Conservation (phyloP, 169 alveolate species). For the Toxoplasma gondii region DNA sequence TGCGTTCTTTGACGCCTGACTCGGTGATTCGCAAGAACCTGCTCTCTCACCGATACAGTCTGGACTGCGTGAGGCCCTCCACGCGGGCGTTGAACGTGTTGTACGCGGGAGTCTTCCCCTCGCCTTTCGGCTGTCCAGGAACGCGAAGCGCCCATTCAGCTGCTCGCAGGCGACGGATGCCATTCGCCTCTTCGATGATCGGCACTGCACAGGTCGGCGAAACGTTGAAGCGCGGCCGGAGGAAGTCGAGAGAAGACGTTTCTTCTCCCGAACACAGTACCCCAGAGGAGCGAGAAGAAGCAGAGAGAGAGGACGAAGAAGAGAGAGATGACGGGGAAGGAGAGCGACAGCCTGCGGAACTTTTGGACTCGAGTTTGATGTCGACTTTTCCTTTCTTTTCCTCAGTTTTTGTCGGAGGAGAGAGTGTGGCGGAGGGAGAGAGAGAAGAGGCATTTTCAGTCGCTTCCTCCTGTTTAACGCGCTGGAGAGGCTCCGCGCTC, state of each 20-base stretch:
- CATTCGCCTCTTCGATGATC: background rate
- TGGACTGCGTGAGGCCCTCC: background rate
- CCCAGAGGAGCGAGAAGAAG: too few species aligned
- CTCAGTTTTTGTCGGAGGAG: background rate
- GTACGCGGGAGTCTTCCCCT: background rate
- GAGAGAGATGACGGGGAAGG: background rate
- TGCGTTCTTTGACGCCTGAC: background rate
- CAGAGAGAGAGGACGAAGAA: background rate
- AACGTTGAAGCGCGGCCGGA: background rate
- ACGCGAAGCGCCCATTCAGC: background rate
- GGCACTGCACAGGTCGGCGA: constrained; percentile 12
- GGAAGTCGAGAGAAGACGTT: too few species aligned
- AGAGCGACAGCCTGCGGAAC: background rate
- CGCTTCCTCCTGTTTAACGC: background rate
- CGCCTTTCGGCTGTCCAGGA: background rate
- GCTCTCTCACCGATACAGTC: background rate
- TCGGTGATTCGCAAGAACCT: background rate
- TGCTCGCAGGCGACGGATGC: background rate
- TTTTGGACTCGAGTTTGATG: background rate
- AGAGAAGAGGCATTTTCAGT: background rate
- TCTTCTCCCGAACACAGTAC: too few species aligned
- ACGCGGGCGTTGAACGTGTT: constrained; percentile 25
- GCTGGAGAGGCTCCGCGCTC: background rate
- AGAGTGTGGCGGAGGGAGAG: background rate
- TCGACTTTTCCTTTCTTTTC: background rate